Conservation (phyloP, 75 land plant genomes). For the Selaginella tamariscina region DNA sequence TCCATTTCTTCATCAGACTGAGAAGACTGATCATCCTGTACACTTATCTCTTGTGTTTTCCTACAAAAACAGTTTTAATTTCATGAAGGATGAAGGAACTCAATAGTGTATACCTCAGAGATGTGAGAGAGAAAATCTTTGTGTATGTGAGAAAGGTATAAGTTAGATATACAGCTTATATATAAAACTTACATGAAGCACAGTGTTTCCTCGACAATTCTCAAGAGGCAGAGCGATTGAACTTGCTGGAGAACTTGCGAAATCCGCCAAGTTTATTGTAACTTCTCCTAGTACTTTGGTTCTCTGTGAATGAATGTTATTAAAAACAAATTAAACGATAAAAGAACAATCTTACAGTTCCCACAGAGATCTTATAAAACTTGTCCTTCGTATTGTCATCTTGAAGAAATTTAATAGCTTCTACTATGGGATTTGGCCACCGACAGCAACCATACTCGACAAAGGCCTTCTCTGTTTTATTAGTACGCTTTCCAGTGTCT, state of each 20-base stretch:
- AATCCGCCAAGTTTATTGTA: background rate
- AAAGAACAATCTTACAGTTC: background rate
- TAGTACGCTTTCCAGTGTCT: constrained; percentile 48
- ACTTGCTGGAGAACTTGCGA: background rate
- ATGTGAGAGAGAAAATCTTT: background rate
- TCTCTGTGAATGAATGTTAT: background rate
- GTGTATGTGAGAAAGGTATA: background rate
- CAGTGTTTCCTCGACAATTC: background rate
- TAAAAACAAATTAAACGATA: background rate
- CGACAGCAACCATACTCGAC: constrained; percentile 44
- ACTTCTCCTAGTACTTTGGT: background rate
- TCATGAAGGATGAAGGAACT: too few relatives aligned
- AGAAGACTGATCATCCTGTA: background rate
- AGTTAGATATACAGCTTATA: background rate
- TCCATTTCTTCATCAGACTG: background rate
- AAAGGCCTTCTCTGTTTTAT: constrained; percentile 43
- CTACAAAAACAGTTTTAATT: background rate
- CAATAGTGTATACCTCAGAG: background rate
- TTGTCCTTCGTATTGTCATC: constrained; percentile 15
- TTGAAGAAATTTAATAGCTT: constrained; percentile 30
- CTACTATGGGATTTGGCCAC: constrained; percentile 51
- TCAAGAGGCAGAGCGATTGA: background rate
- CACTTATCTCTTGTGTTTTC: background rate
- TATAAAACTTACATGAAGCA: background rate
- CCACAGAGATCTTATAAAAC: background rate